Percentiles rank a stretch among this genome's conserved stretches.
These are phyloP conservation scores for Candida freyschussii DNA, from an alignment of 1,139 yeast species.

Conservation along the genomic window DNA sequence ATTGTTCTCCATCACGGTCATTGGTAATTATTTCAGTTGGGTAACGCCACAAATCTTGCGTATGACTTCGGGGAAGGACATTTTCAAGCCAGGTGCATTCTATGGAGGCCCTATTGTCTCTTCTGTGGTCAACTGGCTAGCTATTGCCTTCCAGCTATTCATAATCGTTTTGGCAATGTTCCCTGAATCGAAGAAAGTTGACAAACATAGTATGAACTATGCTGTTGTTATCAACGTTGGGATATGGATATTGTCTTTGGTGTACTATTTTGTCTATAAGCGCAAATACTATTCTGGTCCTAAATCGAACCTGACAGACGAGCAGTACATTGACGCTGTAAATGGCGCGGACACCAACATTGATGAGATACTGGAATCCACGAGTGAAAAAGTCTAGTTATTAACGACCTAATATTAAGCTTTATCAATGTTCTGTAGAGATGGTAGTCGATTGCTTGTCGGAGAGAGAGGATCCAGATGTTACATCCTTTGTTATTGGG, in stretches of 20 bases:
- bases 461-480: too few species aligned
- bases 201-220: conserved; percentile 44
- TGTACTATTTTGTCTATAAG: conserved; percentile 33
- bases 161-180: conserved; percentile 39
- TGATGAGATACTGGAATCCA: conserved; percentile 3
- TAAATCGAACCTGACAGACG: conserved; percentile 9
- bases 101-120: conserved; percentile 7
- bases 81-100: conserved; percentile 40
- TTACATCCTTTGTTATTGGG: too few species aligned
- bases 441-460: too few species aligned
- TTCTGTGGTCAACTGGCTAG: conserved; percentile 4
- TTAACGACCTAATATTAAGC: too few species aligned
- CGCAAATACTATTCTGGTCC: conserved; percentile 13
- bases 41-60: conserved; percentile 50
- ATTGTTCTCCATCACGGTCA: conserved; percentile 51
- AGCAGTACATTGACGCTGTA: conserved; percentile 6
- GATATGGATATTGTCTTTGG: conserved; percentile 38
- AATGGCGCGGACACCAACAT: conserved; percentile 2
- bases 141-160: conserved; percentile 21
- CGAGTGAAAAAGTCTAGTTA: too few species aligned
- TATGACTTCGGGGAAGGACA: conserved; percentile 40
- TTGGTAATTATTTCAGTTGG: conserved; percentile 63
- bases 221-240: conserved; percentile 47
- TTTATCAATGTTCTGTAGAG: too few species aligned
- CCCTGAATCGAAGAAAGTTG: conserved; percentile 35